Percentiles rank a stretch among this genome's conserved stretches.
Evolutionary conservation across 1,284 basidiomycete species (phyloP).

Genomic region (Coniferiporia sulphurascens): DNA sequence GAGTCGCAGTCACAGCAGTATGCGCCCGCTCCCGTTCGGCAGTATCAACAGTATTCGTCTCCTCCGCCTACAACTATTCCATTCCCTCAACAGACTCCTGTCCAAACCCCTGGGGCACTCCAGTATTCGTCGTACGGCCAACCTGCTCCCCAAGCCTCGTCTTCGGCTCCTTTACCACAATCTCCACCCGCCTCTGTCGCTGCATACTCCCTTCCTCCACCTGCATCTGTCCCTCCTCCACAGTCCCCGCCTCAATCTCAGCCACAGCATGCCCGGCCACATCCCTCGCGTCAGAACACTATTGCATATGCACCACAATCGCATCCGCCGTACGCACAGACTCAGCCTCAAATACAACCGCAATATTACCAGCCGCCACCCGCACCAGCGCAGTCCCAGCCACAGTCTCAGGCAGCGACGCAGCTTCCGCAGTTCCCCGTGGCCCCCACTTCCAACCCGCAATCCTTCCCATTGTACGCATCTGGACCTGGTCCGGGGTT

Average conservation of each 20-base stretch:
- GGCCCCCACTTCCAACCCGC: constrained; percentile 62
- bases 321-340: constrained; percentile 12
- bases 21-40: constrained; percentile 10
- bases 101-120: constrained; percentile 27
- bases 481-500: constrained; percentile 42
- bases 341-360: constrained; percentile 15
- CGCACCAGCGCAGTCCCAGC: constrained; percentile 24
- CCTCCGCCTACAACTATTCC: constrained; percentile 19
- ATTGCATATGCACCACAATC: constrained; percentile 26
- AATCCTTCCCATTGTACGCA: constrained; percentile 46
- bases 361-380: constrained; percentile 25
- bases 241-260: constrained; percentile 3
- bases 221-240: neutral
- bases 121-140: constrained; percentile 22
- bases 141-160: constrained; percentile 16
- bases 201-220: neutral
- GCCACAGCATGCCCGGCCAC: constrained; percentile 7
- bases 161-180: constrained; percentile 12
- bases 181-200: constrained; percentile 1
- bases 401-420: constrained; percentile 27
- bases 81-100: constrained; percentile 21
- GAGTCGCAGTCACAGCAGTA: constrained; percentile 26
- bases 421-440: constrained; percentile 60
- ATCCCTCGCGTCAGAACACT: constrained; percentile 32
- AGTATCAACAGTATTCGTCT: constrained; percentile 11